Percentiles rank a stretch among this genome's conserved stretches.
Evolutionary conservation across 2,329 filamentous ascomycete genomes (phyloP).

Genomic region (Dendryphion nanum): DNA sequence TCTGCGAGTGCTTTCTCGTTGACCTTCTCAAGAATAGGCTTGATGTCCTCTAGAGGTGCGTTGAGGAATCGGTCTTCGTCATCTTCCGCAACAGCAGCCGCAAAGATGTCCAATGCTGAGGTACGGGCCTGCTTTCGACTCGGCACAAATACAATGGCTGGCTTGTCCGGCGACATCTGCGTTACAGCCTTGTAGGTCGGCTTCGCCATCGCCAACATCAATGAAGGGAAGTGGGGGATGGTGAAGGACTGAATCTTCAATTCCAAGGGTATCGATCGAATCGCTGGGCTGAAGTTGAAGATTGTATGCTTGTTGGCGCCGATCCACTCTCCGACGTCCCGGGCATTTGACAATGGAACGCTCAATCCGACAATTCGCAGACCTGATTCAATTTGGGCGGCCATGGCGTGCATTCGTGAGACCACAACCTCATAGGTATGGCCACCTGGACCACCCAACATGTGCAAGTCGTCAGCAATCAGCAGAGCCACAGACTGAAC

Average conservation of each 20-base stretch:
- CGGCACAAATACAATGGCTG: slow-evolving; percentile 87
- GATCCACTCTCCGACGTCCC: slow-evolving; percentile 96
- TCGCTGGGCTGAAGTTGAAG: slow-evolving; percentile 95
- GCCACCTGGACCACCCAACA: slow-evolving; percentile 81
- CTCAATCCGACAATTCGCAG: slow-evolving; percentile 87
- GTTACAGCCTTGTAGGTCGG: slow-evolving; percentile 87
- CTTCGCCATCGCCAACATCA: slow-evolving; percentile 98
- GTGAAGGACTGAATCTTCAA: slow-evolving; percentile 94
- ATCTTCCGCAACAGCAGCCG: slow-evolving; percentile 83
- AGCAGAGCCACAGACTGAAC: slow-evolving; percentile 87
- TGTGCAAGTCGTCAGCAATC: slow-evolving; percentile 92
- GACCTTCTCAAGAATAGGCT: slow-evolving; percentile 76
- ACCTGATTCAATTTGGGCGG: slow-evolving; percentile 78
- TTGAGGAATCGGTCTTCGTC: slow-evolving; percentile 94
- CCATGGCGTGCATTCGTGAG: slow-evolving; percentile 97
- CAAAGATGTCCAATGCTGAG: slow-evolving; percentile 82
- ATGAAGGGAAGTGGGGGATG: slow-evolving; percentile 93
- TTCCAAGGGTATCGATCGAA: slow-evolving; percentile 84
- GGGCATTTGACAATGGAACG: slow-evolving; percentile 88
- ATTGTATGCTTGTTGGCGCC: slow-evolving; percentile 97
- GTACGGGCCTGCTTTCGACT: slow-evolving; percentile 88
- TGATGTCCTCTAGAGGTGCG: slow-evolving; percentile 76
- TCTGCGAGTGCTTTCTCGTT: slow-evolving; percentile 86
- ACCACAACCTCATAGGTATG: slow-evolving; percentile 95
- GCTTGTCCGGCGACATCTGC: slow-evolving; percentile 84